Percentiles rank a stretch among this genome's conserved stretches.
Conservation (phyloP, 2,329 filamentous ascomycete genomes). For the Fusarium torreyae region DNA sequence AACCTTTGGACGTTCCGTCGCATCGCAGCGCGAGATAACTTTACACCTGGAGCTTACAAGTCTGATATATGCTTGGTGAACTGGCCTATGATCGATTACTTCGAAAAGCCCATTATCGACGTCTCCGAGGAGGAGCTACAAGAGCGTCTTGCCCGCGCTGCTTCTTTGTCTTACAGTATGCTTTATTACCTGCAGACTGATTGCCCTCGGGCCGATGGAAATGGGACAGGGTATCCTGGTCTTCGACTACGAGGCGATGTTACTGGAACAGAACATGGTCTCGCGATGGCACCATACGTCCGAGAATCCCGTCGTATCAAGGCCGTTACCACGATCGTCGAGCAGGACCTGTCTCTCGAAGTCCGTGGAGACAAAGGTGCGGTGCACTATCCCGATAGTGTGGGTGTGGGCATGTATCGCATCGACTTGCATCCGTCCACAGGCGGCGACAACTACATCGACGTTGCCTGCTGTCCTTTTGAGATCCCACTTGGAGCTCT, state of each 20-base stretch:
- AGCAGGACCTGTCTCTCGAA: constrained; percentile 47
- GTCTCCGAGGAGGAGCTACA: constrained; percentile 40
- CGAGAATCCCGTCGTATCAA: constrained; percentile 49
- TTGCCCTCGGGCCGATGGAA: constrained; percentile 47
- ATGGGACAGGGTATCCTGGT: constrained; percentile 45
- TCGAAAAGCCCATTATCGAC: constrained; percentile 50
- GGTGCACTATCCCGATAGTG: constrained; percentile 47
- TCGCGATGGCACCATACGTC: constrained; percentile 50
- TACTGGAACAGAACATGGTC: constrained; percentile 48
- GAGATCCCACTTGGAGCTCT: constrained; percentile 48
- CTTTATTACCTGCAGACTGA: constrained; percentile 50
- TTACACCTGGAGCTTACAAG: constrained; percentile 39
- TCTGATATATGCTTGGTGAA: constrained; percentile 51
- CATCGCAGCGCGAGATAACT: constrained; percentile 47
- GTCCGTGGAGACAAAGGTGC: constrained; percentile 44
- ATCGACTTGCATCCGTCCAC: constrained; percentile 51
- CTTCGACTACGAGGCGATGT: constrained; percentile 48
- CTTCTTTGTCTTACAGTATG: constrained; percentile 50
- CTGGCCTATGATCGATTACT: constrained; percentile 53
- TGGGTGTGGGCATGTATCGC: constrained; percentile 51
- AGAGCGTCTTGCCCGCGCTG: constrained; percentile 33
- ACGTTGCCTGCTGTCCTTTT: constrained; percentile 51
- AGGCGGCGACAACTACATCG: constrained; percentile 51
- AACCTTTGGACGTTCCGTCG: constrained; percentile 51
- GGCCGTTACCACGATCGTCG: constrained; percentile 46